These are phyloP conservation scores for Gardenia jasminoides DNA, from an alignment of 257 asterid genomes.

Conservation along the genomic window DNA sequence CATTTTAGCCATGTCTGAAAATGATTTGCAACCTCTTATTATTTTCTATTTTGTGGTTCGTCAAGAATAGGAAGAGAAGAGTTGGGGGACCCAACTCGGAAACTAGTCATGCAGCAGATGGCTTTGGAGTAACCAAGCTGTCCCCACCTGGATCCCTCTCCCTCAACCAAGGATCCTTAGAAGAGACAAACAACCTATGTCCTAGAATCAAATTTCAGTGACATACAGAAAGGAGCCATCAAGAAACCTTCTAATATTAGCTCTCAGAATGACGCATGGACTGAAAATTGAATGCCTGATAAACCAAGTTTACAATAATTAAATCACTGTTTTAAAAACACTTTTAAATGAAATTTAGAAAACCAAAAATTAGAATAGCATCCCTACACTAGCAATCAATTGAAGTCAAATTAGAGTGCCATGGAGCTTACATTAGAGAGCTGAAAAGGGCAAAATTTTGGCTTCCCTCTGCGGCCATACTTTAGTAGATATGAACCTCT, in stretches of 20 bases:
- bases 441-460: slow-evolving; percentile 70
- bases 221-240: background rate
- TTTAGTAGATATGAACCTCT: slow-evolving; percentile 65
- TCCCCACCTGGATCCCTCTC: background rate
- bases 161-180: background rate
- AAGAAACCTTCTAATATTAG: background rate
- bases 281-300: background rate
- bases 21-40: background rate
- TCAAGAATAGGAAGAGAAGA: background rate
- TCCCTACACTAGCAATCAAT: background rate
- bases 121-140: background rate
- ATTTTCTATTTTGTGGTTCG: background rate
- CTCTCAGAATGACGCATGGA: background rate
- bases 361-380: background rate
- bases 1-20: background rate
- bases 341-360: background rate
- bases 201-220: background rate
- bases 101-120: background rate
- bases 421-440: slow-evolving; percentile 52
- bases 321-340: background rate
- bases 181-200: background rate
- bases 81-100: background rate
- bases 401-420: background rate
- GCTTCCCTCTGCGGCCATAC: slow-evolving; percentile 77
- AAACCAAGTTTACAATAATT: background rate